phyloP scores from a whole-genome alignment of 148 eudicot genomes.

The Nyssa sinensis region DNA sequence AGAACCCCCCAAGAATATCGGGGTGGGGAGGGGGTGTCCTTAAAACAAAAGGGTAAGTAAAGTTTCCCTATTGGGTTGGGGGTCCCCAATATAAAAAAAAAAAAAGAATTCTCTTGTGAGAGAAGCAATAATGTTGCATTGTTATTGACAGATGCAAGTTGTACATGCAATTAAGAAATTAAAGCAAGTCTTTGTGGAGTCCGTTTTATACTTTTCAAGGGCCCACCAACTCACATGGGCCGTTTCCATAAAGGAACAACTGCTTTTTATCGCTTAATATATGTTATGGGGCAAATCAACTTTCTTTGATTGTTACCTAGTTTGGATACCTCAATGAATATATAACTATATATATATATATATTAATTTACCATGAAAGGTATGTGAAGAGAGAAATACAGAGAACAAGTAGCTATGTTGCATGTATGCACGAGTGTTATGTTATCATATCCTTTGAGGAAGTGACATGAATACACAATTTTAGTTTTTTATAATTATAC shows the following conservation, averaged over 20 bases:
- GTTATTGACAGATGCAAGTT: conserved; percentile 39
- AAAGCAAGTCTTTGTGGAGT: conserved; percentile 44
- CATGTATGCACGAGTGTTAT: too few species aligned
- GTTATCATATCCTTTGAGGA: too few species aligned
- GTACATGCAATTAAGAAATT: conserved; percentile 36
- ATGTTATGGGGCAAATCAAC: conserved; percentile 24
- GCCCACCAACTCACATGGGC: conserved; percentile 55
- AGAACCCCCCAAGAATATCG: too few species aligned
- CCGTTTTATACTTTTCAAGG: conserved; percentile 38
- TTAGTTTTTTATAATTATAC: too few species aligned
- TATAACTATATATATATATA: background rate
- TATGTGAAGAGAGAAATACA: background rate
- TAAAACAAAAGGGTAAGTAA: conserved; percentile 3
- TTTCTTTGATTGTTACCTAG: conserved; percentile 25
- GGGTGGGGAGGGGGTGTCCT: conserved; percentile 15
- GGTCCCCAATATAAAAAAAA: conserved; percentile 11
- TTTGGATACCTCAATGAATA: conserved; percentile 16
- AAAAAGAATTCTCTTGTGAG: conserved; percentile 12
- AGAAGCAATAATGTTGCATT: conserved; percentile 45
- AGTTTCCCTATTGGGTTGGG: conserved; percentile 12
- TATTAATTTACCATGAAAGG: background rate
- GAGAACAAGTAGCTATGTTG: conserved; percentile 6
- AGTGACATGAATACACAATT: too few species aligned
- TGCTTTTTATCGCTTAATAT: conserved; percentile 18
- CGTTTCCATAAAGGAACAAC: conserved; percentile 38